Evolutionary conservation across 163 green algal genomes (phyloP).

Genomic region (Trebouxia gelatinosa): DNA sequence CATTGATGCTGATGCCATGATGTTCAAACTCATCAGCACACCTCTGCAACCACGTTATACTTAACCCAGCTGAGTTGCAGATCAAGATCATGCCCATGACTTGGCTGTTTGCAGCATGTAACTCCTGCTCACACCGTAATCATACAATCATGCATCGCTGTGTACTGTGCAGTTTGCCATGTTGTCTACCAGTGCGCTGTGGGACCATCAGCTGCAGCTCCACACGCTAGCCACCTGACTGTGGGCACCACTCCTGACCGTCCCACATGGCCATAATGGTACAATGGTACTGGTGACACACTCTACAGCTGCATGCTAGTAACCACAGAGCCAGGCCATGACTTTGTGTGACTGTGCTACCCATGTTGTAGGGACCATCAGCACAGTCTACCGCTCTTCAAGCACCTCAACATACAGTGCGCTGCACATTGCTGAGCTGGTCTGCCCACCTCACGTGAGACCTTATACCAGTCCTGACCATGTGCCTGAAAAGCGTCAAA

Average conservation of each 20-base stretch:
- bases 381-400: conserved; percentile 2
- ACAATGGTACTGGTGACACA: background rate
- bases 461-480: no score
- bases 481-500: no score
- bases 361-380: background rate
- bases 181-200: no score
- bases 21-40: background rate
- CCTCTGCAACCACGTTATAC: background rate
- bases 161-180: no score
- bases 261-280: background rate
- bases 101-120: background rate
- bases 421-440: conserved; percentile 13
- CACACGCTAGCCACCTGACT: no score
- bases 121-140: no score
- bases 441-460: no score
- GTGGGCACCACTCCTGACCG: no score
- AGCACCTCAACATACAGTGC: conserved; percentile 19
- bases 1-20: background rate
- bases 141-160: no score
- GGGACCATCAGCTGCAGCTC: no score
- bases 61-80: background rate
- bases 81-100: background rate
- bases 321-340: no score
- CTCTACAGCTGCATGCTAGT: background rate
- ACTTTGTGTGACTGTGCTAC: no score